Conservation (phyloP, 2,329 filamentous ascomycete species). For the Aspergillus fischeri region DNA sequence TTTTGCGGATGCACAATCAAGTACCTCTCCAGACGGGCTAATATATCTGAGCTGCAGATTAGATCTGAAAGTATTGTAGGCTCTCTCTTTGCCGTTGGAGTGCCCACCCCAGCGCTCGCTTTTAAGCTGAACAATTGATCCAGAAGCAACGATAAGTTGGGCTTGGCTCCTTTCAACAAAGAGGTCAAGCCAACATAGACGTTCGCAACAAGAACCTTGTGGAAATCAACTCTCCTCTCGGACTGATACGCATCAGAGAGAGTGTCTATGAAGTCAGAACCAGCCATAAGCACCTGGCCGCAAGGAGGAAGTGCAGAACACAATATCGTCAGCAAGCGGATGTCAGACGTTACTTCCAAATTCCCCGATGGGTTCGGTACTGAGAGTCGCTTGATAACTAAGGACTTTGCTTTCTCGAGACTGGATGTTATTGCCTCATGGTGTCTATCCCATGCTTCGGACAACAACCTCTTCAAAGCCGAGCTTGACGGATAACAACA, state of each 20-base stretch:
- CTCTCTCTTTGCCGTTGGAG: conserved; percentile 34
- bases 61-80: conserved; percentile 73
- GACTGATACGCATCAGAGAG: conserved; percentile 48
- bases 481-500: conserved; percentile 63
- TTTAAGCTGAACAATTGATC: conserved; percentile 84
- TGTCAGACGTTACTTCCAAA: conserved; percentile 18
- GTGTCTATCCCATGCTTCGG: conserved; percentile 43
- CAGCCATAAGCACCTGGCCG: conserved; percentile 66
- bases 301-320: conserved; percentile 39
- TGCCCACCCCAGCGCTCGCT: conserved; percentile 61
- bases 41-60: conserved; percentile 72
- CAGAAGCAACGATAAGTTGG: conserved; percentile 69
- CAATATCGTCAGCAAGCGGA: conserved; percentile 38
- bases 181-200: conserved; percentile 71
- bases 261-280: conserved; percentile 82
- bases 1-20: conserved; percentile 34
- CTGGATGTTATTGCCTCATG: conserved; percentile 30
- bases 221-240: conserved; percentile 58
- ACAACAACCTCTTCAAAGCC: conserved; percentile 50
- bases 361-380: conserved; percentile 8
- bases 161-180: conserved; percentile 61
- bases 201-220: conserved; percentile 66
- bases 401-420: conserved; percentile 34
- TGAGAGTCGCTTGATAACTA: conserved; percentile 30
- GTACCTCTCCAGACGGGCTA: conserved; percentile 44